These are phyloP conservation scores for Flaveria trinervia DNA, from an alignment of 129 eudicot species.

Conservation along the genomic window DNA sequence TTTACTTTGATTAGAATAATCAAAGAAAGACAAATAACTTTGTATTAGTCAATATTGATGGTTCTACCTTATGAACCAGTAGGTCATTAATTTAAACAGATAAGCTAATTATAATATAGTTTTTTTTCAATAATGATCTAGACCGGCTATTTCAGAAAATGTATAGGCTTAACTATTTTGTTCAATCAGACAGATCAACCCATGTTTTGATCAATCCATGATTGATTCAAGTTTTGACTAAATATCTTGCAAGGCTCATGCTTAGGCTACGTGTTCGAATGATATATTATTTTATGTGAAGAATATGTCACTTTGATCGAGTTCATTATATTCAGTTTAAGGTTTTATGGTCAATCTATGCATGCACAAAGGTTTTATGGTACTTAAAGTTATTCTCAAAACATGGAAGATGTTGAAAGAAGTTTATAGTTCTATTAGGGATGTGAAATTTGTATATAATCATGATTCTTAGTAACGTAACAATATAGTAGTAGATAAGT, in stretches of 20 bases:
- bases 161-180: background rate
- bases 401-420: background rate
- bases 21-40: background rate
- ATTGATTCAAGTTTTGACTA: slow-evolving; percentile 17
- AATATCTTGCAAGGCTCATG: slow-evolving; percentile 6
- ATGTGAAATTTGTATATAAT: no score
- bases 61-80: background rate
- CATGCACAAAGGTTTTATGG: background rate
- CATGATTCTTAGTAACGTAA: no score
- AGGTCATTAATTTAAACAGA: background rate
- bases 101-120: background rate
- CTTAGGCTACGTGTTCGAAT: slow-evolving; percentile 21
- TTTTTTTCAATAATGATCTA: background rate
- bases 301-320: background rate
- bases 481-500: no score
- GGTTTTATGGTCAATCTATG: background rate
- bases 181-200: background rate
- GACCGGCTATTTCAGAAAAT: background rate
- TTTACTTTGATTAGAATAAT: background rate
- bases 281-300: slow-evolving; percentile 14
- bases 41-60: background rate
- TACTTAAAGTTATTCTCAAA: background rate
- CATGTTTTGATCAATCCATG: background rate
- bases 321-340: no score
- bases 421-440: background rate